Evolutionary conservation across 208 protist species (phyloP).

Genomic region (Eutreptiella sp.): DNA sequence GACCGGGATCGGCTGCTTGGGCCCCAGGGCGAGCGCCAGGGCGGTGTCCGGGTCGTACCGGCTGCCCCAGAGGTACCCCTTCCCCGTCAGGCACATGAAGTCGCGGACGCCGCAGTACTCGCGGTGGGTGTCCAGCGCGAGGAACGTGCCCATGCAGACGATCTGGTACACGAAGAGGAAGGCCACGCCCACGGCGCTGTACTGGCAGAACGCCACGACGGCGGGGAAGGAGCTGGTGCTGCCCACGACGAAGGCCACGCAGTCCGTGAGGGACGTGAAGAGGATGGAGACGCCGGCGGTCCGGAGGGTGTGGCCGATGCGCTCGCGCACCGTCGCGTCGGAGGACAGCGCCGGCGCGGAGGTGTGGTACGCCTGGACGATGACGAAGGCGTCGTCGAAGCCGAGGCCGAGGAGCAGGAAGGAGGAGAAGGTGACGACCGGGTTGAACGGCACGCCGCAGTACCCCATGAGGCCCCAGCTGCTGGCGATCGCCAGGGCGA

Average conservation of each 20-base stretch:
- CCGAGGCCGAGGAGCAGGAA: slow-evolving; percentile 38
- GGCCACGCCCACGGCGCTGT: slow-evolving; percentile 20
- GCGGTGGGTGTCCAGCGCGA: slow-evolving; percentile 23
- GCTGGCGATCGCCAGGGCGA: slow-evolving; percentile 9
- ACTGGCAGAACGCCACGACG: slow-evolving; percentile 27
- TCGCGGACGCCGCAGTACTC: neutral
- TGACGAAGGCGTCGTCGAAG: slow-evolving; percentile 37
- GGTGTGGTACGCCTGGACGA: too few relatives aligned
- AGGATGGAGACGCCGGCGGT: slow-evolving; percentile 27
- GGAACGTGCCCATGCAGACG: slow-evolving; percentile 12
- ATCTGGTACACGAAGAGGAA: slow-evolving; percentile 32
- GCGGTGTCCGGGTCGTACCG: too few relatives aligned
- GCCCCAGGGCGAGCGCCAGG: too few relatives aligned
- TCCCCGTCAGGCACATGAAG: too few relatives aligned
- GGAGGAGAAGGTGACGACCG: slow-evolving; percentile 18
- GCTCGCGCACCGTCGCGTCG: neutral
- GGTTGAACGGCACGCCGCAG: slow-evolving; percentile 5
- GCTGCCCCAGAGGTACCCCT: too few relatives aligned
- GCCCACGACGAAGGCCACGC: slow-evolving; percentile 31
- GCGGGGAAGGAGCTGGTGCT: slow-evolving; percentile 9
- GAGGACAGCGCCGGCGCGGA: neutral
- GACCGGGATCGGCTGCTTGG: too few relatives aligned
- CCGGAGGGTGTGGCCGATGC: slow-evolving; percentile 9
- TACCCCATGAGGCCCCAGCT: slow-evolving; percentile 14
- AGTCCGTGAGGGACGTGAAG: slow-evolving; percentile 33